A percentile compares a stretch with the other conserved stretches of the same genome.
These are phyloP conservation scores for Elasticomyces elasticus DNA, from an alignment of 495 filamentous ascomycete genomes.

Conservation along the genomic window DNA sequence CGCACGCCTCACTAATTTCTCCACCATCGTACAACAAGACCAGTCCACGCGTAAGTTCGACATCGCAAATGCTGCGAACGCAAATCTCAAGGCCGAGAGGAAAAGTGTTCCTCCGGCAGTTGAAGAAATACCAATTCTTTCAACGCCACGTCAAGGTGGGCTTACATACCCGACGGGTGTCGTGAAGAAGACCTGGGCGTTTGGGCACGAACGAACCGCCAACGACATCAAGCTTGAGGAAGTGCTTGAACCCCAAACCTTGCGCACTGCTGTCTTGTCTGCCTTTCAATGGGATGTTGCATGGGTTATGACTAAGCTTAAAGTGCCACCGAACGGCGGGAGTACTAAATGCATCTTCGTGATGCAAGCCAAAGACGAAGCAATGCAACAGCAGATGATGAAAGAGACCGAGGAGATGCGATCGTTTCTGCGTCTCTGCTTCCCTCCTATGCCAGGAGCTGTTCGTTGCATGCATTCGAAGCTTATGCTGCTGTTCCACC, in stretches of 20 bases:
- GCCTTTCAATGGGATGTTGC: slow-evolving; percentile 77
- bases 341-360: slow-evolving; percentile 54
- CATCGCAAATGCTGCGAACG: slow-evolving; percentile 14
- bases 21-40: slow-evolving; percentile 8
- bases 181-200: slow-evolving; percentile 74
- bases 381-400: slow-evolving; percentile 23
- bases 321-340: slow-evolving; percentile 25
- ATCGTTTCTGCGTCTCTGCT: slow-evolving; percentile 55
- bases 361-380: slow-evolving; percentile 52
- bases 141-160: background rate
- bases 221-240: slow-evolving; percentile 89
- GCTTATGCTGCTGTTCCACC: slow-evolving; percentile 69
- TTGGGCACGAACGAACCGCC: slow-evolving; percentile 40
- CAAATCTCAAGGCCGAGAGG: slow-evolving; percentile 5
- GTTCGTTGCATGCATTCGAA: slow-evolving; percentile 80
- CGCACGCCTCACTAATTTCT: slow-evolving; percentile 13
- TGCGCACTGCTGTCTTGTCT: slow-evolving; percentile 71
- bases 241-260: slow-evolving; percentile 59
- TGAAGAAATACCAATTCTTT: too few relatives aligned
- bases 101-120: background rate
- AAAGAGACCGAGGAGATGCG: slow-evolving; percentile 43
- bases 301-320: slow-evolving; percentile 58
- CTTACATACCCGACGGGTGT: slow-evolving; percentile 59
- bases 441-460: slow-evolving; percentile 62
- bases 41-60: slow-evolving; percentile 12